Conservation (phyloP, 345 rosid species). For the Nephelium lappaceum region DNA sequence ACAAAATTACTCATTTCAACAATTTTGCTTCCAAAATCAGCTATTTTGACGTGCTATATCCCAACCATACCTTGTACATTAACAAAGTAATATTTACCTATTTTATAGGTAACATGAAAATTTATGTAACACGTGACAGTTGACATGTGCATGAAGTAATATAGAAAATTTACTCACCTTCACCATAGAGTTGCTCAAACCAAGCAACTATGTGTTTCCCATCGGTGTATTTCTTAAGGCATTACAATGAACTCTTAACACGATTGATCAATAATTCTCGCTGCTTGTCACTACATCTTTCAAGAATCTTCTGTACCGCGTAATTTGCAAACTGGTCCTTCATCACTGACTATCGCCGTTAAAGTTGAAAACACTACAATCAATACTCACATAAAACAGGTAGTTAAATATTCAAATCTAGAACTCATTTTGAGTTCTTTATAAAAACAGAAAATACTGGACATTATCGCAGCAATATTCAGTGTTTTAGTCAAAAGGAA, state of each 20-base stretch:
- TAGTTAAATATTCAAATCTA: not conserved
- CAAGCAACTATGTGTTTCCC: conserved; percentile 98
- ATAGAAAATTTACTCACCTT: conserved; percentile 56
- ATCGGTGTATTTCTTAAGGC: conserved; percentile 92
- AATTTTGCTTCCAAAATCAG: too few relatives aligned
- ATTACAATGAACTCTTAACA: conserved; percentile 66
- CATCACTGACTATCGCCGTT: conserved; percentile 76
- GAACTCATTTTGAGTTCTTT: not conserved
- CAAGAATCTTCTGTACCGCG: conserved; percentile 94
- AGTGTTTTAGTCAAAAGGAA: not conserved
- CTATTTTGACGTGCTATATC: too few relatives aligned
- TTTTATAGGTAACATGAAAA: too few relatives aligned
- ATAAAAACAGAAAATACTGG: not conserved
- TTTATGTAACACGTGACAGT: too few relatives aligned
- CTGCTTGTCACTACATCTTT: conserved; percentile 67
- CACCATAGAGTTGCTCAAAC: conserved; percentile 82
- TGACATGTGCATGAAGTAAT: too few relatives aligned
- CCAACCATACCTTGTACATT: too few relatives aligned
- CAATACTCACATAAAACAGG: not conserved
- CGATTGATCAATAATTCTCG: conserved; percentile 64
- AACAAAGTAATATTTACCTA: too few relatives aligned
- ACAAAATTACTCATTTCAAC: too few relatives aligned
- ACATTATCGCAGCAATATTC: not conserved
- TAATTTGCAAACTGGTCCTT: conserved; percentile 97
- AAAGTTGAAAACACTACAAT: not conserved